Base-by-base conservation (phyloP, 805 yeast species). In the Saturnispora silvae region DNA sequence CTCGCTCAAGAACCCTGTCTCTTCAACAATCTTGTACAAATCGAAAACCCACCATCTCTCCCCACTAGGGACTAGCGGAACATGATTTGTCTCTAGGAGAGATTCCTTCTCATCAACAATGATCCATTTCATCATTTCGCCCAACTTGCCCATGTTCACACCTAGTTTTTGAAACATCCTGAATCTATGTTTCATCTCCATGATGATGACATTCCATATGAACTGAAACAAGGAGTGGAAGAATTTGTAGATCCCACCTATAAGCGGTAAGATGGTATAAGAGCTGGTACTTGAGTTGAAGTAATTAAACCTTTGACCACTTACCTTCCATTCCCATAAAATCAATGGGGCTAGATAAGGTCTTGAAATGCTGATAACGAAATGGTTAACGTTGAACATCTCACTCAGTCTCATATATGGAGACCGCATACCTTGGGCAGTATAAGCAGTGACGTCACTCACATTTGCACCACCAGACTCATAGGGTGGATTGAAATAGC, bases 311-410 rank as follows among this genome's bases (percentile, higher is more conserved):
- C 31, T 20, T n/a, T 54, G 48, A 11, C 34, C 25, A 19, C 57
- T 72, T 52, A 85, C 92, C 51, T 79, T 80, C 50, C 84, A 67
- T 52, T 85, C 96, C 45, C 82, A 80, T 26, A 82, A 76, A 30
- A 92, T 70, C 40, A 89, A 63, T 1, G 97, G 96, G 0, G 96
- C 95, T 48, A 89, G 63, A 51, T 89, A 92, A 1, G 97, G 96
- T 44, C 96, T 69, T 7, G 97, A 95, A 45, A 89, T 65, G 16
- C 96, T 83, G 1, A 87, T 87, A 22, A 92, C 68, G 52, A 85
- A 89, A 57, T 87, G 94, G 57, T 92, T 92, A 18, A 92, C 97
- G 50, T 92, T 92, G 64, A 89, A 92, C 41, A 89, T 67, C 55
- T 92, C 97, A 0, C 96, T 81, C 33, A 89, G 67, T 38, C 95